These are phyloP conservation scores for Melanogaster broomeanus DNA, from an alignment of 768 basidiomycete genomes.

Conservation along the genomic window DNA sequence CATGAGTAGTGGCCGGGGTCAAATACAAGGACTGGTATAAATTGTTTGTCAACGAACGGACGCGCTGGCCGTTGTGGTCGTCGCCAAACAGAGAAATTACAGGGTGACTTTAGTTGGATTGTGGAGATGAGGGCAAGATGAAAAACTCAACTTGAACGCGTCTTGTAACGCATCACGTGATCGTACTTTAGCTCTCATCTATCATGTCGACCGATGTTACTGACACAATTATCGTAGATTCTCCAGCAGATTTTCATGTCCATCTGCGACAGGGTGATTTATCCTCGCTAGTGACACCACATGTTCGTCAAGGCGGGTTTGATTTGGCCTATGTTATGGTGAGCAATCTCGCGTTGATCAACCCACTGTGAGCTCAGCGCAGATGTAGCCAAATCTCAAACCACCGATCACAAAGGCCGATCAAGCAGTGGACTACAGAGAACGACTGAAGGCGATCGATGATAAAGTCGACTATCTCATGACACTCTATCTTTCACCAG, in stretches of 20 bases:
- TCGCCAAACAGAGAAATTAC: neutral
- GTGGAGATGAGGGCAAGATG: constrained; percentile 17
- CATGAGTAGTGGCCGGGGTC: constrained; percentile 43
- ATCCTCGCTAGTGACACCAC: constrained; percentile 82
- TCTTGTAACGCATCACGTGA: constrained; percentile 28
- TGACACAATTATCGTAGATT: constrained; percentile 25
- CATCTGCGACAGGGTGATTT: constrained; percentile 90
- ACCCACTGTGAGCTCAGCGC: constrained; percentile 10
- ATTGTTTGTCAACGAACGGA: neutral
- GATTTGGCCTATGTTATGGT: constrained; percentile 97
- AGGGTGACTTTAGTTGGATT: neutral
- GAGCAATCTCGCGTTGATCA: constrained; percentile 19
- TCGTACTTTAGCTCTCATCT: constrained; percentile 17
- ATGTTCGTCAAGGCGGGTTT: constrained; percentile 90
- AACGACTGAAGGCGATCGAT: constrained; percentile 71
- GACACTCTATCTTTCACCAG: constrained; percentile 93
- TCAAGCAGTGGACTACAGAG: constrained; percentile 79
- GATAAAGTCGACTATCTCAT: constrained; percentile 85
- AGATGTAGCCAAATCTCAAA: constrained; percentile 80
- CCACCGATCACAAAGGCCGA: constrained; percentile 86
- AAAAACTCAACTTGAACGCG: constrained; percentile 32
- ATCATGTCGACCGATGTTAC: constrained; percentile 25
- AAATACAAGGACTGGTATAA: neutral
- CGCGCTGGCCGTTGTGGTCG: neutral
- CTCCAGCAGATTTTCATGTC: constrained; percentile 94